Evolutionary conservation across 2,329 filamentous ascomycete species (phyloP).

Genomic region (Exophiala spinifera): DNA sequence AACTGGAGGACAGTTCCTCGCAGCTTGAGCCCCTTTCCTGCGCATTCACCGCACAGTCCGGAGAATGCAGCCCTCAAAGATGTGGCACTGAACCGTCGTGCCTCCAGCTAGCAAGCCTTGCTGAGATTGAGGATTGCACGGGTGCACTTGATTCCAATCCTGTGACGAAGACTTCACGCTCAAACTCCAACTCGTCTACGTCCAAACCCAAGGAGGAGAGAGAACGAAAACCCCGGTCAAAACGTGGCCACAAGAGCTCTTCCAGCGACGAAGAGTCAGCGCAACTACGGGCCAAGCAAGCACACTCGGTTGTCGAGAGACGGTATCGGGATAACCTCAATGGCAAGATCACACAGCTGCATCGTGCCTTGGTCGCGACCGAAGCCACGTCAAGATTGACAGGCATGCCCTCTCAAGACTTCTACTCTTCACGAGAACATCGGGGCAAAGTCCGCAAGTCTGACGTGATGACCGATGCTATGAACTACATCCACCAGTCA

Average conservation of each 20-base stretch:
- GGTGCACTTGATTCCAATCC: neutral
- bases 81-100: conserved; percentile 14
- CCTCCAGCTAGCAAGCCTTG: conserved; percentile 13
- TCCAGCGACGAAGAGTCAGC: conserved; percentile 18
- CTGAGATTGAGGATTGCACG: conserved; percentile 22
- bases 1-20: conserved; percentile 11
- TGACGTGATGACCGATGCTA: conserved; percentile 29
- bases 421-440: conserved; percentile 15
- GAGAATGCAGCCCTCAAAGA: conserved; percentile 1
- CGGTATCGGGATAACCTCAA: conserved; percentile 30
- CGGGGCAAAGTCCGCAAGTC: conserved; percentile 28
- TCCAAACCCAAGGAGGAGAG: conserved; percentile 3
- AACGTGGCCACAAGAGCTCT: conserved; percentile 16
- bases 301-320: conserved; percentile 28
- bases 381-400: conserved; percentile 10
- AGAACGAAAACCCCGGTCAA: conserved; percentile 13
- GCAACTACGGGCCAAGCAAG: conserved; percentile 24
- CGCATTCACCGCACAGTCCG: neutral
- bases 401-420: conserved; percentile 12
- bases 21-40: conserved; percentile 7
- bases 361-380: conserved; percentile 20
- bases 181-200: neutral
- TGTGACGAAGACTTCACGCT: neutral
- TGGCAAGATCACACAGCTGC: conserved; percentile 28
- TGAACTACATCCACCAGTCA: conserved; percentile 29